Evolutionary conservation across 495 filamentous ascomycete genomes (phyloP).

Genomic region (Patellaria atrata): DNA sequence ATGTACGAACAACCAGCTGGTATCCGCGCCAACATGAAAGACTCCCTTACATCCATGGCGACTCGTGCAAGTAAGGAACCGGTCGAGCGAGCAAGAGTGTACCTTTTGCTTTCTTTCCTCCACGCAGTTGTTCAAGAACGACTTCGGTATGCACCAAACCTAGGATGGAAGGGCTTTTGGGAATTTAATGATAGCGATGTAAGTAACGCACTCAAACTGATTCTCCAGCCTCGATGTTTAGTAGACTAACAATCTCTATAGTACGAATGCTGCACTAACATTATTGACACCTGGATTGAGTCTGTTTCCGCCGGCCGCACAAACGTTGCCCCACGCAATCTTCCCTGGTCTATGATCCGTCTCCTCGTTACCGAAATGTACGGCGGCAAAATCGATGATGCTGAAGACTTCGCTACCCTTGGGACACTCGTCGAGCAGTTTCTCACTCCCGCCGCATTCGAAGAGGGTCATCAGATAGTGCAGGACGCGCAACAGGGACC

Average conservation of each 20-base stretch:
- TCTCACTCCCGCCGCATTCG: conserved; percentile 77
- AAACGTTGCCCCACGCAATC: conserved; percentile 82
- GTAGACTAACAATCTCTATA: conserved; percentile 34
- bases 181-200: conserved; percentile 99
- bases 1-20: conserved; percentile 98
- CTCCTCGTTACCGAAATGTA: conserved; percentile 88
- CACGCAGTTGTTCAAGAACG: conserved; percentile 95
- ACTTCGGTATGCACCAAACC: conserved; percentile 81
- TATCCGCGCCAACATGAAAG: conserved; percentile 96
- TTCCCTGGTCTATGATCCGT: conserved; percentile 95
- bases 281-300: conserved; percentile 94
- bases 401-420: conserved; percentile 67
- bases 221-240: too few species aligned
- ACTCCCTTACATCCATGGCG: conserved; percentile 74
- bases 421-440: conserved; percentile 54
- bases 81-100: conserved; percentile 81
- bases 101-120: conserved; percentile 82
- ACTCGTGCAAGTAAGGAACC: conserved; percentile 66
- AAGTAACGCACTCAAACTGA: too few species aligned
- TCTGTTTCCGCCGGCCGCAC: conserved; percentile 63
- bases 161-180: conserved; percentile 99
- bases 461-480: conserved; percentile 80
- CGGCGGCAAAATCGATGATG: conserved; percentile 93
- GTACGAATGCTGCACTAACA: conserved; percentile 94
- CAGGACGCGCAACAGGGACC: conserved; percentile 37